A percentile compares a stretch with the other conserved stretches of the same genome.
These are phyloP conservation scores for Leucocoprinus sp. DNA, from an alignment of 768 basidiomycete species.

Conservation along the genomic window DNA sequence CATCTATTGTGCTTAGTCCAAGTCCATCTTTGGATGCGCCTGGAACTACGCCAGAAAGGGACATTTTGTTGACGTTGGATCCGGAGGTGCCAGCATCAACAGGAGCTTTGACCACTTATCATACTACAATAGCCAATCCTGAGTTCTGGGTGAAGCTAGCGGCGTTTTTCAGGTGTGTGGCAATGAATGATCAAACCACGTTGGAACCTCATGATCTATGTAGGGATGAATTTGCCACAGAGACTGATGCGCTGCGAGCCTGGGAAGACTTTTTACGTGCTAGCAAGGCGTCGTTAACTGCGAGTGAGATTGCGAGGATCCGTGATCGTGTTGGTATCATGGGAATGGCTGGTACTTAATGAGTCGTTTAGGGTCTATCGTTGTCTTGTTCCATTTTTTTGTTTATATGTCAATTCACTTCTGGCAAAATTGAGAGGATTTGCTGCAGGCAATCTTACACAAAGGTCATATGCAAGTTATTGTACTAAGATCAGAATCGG, in stretches of 20 bases:
- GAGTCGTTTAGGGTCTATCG: neutral
- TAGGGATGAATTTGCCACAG: constrained; percentile 56
- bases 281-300: constrained; percentile 71
- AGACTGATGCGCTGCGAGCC: constrained; percentile 56
- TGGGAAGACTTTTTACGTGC: constrained; percentile 86
- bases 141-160: constrained; percentile 73
- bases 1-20: constrained; percentile 72
- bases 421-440: neutral
- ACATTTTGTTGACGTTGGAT: constrained; percentile 67
- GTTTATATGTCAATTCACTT: neutral
- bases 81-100: constrained; percentile 28
- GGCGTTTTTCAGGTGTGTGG: constrained; percentile 51
- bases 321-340: constrained; percentile 80
- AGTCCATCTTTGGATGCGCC: constrained; percentile 48
- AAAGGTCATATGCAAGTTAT: no score
- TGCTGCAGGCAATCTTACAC: neutral
- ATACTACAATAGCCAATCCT: constrained; percentile 63
- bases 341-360: constrained; percentile 78
- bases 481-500: no score
- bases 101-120: constrained; percentile 48
- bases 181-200: neutral
- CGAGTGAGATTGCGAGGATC: constrained; percentile 86
- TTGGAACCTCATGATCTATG: neutral
- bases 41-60: constrained; percentile 32
- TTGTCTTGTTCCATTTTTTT: neutral